Percentiles rank a stretch among this genome's conserved stretches.
Conservation (phyloP, 768 basidiomycete species). For the Daedalea quercina region DNA sequence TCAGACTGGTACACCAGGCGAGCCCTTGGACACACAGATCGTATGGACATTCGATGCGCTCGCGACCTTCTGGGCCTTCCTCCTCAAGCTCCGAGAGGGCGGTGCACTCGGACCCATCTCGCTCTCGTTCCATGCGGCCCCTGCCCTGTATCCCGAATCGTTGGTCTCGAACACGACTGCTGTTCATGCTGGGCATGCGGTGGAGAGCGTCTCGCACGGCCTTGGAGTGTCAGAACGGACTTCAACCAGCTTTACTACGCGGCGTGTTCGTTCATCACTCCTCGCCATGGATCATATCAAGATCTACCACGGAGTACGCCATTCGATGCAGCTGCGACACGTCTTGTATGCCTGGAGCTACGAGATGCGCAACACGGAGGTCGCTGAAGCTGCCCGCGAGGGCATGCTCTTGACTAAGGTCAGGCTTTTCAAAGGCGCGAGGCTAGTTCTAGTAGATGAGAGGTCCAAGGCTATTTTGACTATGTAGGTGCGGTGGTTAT, state of each 20-base stretch:
- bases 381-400: not conserved
- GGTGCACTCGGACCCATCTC: constrained; percentile 11
- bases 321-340: constrained; percentile 7
- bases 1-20: not conserved
- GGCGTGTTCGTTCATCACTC: not conserved
- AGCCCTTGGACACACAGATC: not conserved
- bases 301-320: constrained; percentile 11
- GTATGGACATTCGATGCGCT: constrained; percentile 11
- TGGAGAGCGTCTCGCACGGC: not conserved
- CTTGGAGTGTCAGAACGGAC: not conserved
- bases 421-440: constrained; percentile 10
- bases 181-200: not conserved
- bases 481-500: too few relatives aligned
- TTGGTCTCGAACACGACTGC: not conserved
- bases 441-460: constrained; percentile 10
- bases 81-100: constrained; percentile 4
- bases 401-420: not conserved
- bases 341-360: constrained; percentile 10
- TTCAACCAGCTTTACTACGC: too few relatives aligned
- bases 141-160: not conserved
- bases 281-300: constrained; percentile 9
- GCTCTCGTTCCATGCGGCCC: constrained; percentile 9
- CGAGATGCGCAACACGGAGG: not conserved
- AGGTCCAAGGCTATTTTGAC: constrained; percentile 4
- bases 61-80: constrained; percentile 8